A percentile compares a stretch with the other conserved stretches of the same genome.
Evolutionary conservation across 2,329 filamentous ascomycete species (phyloP).

Genomic region (Parasarocladium wereldwijsianum): DNA sequence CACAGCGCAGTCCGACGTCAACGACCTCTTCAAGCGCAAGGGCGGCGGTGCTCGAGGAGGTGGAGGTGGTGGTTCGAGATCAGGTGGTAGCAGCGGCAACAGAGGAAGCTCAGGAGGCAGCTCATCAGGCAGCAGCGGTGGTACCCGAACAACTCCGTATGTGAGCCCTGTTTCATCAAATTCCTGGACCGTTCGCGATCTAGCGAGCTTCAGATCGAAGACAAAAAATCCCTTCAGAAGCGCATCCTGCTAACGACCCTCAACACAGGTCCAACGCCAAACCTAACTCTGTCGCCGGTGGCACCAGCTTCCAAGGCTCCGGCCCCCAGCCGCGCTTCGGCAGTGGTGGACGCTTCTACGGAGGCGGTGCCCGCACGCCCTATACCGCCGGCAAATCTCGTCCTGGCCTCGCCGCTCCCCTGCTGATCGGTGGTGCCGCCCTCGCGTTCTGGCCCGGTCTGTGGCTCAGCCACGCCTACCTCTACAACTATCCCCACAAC

Average conservation of each 20-base stretch:
- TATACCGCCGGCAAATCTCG: constrained; percentile 43
- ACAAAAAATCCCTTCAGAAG: neutral
- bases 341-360: constrained; percentile 50
- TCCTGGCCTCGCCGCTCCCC: constrained; percentile 36
- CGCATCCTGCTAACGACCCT: neutral
- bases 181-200: too few species aligned
- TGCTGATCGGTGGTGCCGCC: constrained; percentile 30
- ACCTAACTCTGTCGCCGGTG: constrained; percentile 20
- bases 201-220: neutral
- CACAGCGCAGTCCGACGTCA: constrained; percentile 12
- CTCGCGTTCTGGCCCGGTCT: constrained; percentile 48
- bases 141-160: constrained; percentile 3
- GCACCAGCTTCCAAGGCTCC: constrained; percentile 39
- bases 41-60: constrained; percentile 36
- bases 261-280: constrained; percentile 1
- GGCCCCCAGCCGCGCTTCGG: constrained; percentile 43
- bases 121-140: constrained; percentile 9
- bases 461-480: constrained; percentile 50
- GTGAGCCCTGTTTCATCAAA: too few species aligned
- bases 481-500: constrained; percentile 33
- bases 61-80: constrained; percentile 10
- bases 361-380: constrained; percentile 46
- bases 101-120: constrained; percentile 8
- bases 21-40: constrained; percentile 44
- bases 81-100: constrained; percentile 8